Evolutionary conservation across 225 moss, liverwort and hornwort species (phyloP).

Genomic region (Thuidium tamariscinum): DNA sequence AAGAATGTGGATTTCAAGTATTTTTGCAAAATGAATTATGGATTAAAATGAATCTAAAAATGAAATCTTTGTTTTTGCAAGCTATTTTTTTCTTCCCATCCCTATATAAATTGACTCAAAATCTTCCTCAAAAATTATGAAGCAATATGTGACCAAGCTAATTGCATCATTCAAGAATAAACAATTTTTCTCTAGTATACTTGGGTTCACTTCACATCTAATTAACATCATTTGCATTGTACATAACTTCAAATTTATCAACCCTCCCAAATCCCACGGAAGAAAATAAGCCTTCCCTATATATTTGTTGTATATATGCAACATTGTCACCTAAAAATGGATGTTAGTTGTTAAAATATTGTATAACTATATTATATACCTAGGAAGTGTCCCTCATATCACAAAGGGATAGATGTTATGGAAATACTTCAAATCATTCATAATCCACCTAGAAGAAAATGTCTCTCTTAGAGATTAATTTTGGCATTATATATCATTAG

Average conservation of each 20-base stretch:
- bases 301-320: rapidly evolving
- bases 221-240: rapidly evolving
- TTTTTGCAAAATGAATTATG: background rate
- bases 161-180: background rate
- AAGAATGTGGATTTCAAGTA: background rate
- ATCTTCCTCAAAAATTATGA: background rate
- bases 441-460: rapidly evolving
- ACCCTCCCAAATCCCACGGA: background rate
- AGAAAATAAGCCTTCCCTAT: background rate
- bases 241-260: too few species aligned
- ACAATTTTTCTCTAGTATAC: background rate
- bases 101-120: background rate
- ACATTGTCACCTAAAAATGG: background rate
- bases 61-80: background rate
- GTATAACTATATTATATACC: background rate
- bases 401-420: background rate
- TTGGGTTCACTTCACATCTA: background rate
- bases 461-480: background rate
- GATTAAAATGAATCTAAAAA: background rate
- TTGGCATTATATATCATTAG: too few species aligned
- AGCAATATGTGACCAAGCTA: background rate
- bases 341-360: background rate
- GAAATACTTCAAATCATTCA: background rate
- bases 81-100: background rate
- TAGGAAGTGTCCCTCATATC: rapidly evolving